Evolutionary conservation across 257 asterid genomes (phyloP).

Genomic region (Nicotiana tabacum): DNA sequence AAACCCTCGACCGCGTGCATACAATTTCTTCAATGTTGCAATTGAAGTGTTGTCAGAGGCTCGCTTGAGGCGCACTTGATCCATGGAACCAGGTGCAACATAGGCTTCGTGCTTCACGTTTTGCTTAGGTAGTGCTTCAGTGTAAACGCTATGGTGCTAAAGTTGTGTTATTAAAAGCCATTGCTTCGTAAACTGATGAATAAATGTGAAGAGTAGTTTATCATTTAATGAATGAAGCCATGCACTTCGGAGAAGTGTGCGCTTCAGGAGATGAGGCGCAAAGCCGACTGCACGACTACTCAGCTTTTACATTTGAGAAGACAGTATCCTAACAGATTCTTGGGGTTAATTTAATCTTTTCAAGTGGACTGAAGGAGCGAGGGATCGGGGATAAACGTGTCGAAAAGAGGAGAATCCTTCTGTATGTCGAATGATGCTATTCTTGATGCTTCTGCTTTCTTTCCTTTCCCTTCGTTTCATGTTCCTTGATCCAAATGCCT

Average conservation of each 20-base stretch:
- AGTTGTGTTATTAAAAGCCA: not conserved
- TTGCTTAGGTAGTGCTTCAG: not conserved
- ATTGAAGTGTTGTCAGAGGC: not conserved
- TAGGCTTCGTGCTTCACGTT: not conserved
- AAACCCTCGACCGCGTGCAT: not conserved
- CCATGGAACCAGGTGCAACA: not conserved
- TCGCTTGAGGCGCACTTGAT: not conserved
- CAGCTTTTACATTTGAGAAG: not conserved
- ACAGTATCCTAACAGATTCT: not conserved
- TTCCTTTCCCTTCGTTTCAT: not conserved
- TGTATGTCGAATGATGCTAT: not conserved
- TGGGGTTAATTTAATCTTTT: not conserved
- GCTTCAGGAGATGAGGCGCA: not conserved
- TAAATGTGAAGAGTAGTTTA: not conserved
- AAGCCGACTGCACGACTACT: not conserved
- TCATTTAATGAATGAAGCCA: not conserved
- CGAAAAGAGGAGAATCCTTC: not conserved
- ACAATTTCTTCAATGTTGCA: not conserved
- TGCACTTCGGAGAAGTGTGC: not conserved
- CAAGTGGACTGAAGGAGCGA: not conserved
- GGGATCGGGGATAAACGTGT: not conserved
- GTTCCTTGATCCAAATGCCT: not conserved
- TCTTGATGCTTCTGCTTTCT: not conserved
- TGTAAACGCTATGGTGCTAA: not conserved
- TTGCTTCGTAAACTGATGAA: not conserved